Conservation (phyloP, 306 rosid genomes). For the Prunus salicina region DNA sequence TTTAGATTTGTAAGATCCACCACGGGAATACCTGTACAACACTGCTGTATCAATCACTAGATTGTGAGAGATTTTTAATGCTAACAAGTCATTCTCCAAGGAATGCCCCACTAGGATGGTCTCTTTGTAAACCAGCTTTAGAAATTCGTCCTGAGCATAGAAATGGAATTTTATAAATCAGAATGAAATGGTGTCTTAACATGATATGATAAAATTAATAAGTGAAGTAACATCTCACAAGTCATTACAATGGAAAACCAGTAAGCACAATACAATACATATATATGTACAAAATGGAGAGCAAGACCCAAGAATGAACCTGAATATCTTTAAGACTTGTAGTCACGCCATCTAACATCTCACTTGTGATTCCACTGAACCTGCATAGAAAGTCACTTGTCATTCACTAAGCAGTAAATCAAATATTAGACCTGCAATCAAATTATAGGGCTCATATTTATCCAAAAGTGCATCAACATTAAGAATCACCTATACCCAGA, state of each 20-base stretch:
- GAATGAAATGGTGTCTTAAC: conserved; percentile 22
- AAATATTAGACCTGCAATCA: neutral
- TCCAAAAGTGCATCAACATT: neutral
- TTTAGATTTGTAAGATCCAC: conserved; percentile 73
- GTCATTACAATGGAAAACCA: conserved; percentile 8
- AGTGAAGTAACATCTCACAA: conserved; percentile 13
- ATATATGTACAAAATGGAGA: neutral
- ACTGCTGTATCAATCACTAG: conserved; percentile 85
- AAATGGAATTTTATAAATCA: conserved; percentile 39
- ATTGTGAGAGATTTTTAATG: conserved; percentile 76
- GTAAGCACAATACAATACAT: conserved; percentile 11
- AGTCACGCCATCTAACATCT: conserved; percentile 82
- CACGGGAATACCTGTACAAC: conserved; percentile 68
- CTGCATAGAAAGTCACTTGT: conserved; percentile 37
- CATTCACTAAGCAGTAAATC: neutral
- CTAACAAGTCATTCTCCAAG: conserved; percentile 83
- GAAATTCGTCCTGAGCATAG: conserved; percentile 64
- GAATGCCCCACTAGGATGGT: conserved; percentile 93
- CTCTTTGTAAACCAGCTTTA: conserved; percentile 76
- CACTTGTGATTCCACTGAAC: conserved; percentile 90
- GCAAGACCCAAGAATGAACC: conserved; percentile 47
- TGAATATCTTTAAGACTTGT: conserved; percentile 82
- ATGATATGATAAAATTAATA: conserved; percentile 11
- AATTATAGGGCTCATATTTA: neutral
- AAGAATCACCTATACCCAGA: neutral